Percentiles rank a stretch among this genome's conserved stretches.
These are phyloP conservation scores for Corrigiola litoralis DNA, from an alignment of 179 eudicot species.

Conservation along the genomic window DNA sequence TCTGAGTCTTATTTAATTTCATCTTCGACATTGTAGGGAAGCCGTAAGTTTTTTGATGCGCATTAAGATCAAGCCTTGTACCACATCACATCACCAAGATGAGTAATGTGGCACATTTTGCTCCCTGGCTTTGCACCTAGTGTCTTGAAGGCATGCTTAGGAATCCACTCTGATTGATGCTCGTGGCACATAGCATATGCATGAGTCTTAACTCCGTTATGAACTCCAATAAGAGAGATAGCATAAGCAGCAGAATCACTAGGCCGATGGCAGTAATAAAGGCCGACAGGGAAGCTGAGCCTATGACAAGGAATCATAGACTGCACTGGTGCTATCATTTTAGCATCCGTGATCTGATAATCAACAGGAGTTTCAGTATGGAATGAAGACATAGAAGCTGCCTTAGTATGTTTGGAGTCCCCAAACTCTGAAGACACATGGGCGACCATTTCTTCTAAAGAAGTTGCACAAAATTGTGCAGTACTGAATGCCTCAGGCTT, in stretches of 20 bases:
- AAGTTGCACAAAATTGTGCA: slow-evolving; percentile 2
- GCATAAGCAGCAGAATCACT: not conserved
- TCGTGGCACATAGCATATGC: not conserved
- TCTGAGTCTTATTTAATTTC: too few relatives aligned
- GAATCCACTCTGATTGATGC: not conserved
- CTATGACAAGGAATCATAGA: slow-evolving; percentile 8
- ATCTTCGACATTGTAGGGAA: too few relatives aligned
- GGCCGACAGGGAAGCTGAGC: not conserved
- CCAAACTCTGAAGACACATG: slow-evolving; percentile 2
- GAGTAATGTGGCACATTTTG: slow-evolving; percentile 1
- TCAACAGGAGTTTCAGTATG: not conserved
- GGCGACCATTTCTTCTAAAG: not conserved
- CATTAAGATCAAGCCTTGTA: not conserved
- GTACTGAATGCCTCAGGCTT: not conserved
- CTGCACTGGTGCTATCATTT: not conserved
- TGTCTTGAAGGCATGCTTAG: not conserved
- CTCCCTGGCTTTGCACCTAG: slow-evolving; percentile 1
- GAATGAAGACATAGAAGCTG: not conserved
- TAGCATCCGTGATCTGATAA: not conserved
- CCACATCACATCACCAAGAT: slow-evolving; percentile 3
- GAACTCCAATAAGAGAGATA: not conserved
- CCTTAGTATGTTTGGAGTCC: not conserved
- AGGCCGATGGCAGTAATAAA: slow-evolving; percentile 7
- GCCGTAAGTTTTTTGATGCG: too few relatives aligned
- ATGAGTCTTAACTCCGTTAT: not conserved